A percentile compares a stretch with the other conserved stretches of the same genome.
Conservation (phyloP, 305 asterid genomes). For the Ajuga reptans region DNA sequence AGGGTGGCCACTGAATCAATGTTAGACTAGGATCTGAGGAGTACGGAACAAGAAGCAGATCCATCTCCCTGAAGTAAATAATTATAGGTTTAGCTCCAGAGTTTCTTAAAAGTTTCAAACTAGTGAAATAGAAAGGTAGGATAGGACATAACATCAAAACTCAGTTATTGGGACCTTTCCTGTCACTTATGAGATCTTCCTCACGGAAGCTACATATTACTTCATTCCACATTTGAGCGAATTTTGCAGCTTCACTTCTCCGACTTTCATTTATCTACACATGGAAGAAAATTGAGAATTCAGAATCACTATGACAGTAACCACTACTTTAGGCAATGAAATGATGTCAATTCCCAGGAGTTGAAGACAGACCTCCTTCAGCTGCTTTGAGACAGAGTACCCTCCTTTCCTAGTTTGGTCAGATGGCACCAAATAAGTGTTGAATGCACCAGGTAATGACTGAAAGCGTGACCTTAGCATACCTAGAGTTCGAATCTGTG, state of each 20-base stretch:
- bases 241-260: constrained; percentile 81
- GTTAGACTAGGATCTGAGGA: constrained; percentile 68
- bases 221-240: constrained; percentile 85
- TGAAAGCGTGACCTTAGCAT: constrained; percentile 81
- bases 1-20: constrained; percentile 84
- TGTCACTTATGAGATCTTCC: constrained; percentile 80
- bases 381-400: constrained; percentile 51
- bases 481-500: constrained; percentile 72
- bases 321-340: constrained; percentile 22
- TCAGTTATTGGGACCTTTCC: constrained; percentile 42
- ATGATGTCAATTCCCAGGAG: constrained; percentile 17
- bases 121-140: neutral
- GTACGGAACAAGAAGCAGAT: constrained; percentile 78
- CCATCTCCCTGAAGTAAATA: constrained; percentile 74
- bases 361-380: constrained; percentile 47
- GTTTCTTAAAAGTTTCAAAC: neutral
- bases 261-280: constrained; percentile 52
- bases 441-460: constrained; percentile 86
- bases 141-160: constrained; percentile 15
- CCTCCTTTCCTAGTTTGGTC: constrained; percentile 50
- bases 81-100: constrained; percentile 25
- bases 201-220: constrained; percentile 81
- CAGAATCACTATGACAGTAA: constrained; percentile 4
- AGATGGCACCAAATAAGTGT: constrained; percentile 64
- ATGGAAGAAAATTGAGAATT: constrained; percentile 18